Evolutionary conservation across 805 yeast genomes (phyloP), one percentile per base, ranked within the genome.

Genomic region (Lipomyces japonicus): DNA sequence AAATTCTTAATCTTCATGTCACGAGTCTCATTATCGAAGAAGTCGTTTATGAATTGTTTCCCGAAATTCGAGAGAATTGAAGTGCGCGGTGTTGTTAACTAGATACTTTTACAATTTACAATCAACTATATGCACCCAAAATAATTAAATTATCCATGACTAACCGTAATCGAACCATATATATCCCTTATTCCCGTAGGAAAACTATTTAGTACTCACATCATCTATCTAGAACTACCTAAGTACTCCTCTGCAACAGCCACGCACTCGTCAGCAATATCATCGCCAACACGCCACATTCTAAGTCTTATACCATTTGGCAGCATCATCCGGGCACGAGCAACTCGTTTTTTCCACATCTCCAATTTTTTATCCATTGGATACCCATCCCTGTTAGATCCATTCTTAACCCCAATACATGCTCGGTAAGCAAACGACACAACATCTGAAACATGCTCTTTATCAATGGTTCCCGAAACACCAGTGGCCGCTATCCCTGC

Each of bases 1-100:
- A 81, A 50, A 72, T 74, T 23, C 68, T 90, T 51, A 85, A 85
- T 63, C 73, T 78, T 21, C 86, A 84, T 60, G 65, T 90, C 48
- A 61, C 83, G 16, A 40, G 55, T 21, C 19, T 45, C 38, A 46
- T 55, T 24, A 54, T 55, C 39, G 59, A 55, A 39, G 54, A 51
- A 38, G 42, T 55, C 16, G 49, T 53, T 19, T 42, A 42, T 19
- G 54, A 53, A 39, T 35, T 55, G 9, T 55, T 55, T 36, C 54
- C 59, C n/a, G 59, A 52, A 35, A 35, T 53, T 10, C n/a, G n/a
- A n/a, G n/a, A n/a, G n/a, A n/a, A n/a, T n/a, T n/a, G n/a, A n/a
- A n/a, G n/a, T n/a, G n/a, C n/a, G n/a, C n/a, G n/a, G n/a, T n/a
- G n/a, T n/a, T n/a, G n/a, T n/a, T n/a, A n/a, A n/a, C n/a, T n/a